Percentiles rank a stretch among this genome's conserved stretches.
phyloP scores from a whole-genome alignment of 2,329 filamentous ascomycete genomes.

The Xylaria sp. region DNA sequence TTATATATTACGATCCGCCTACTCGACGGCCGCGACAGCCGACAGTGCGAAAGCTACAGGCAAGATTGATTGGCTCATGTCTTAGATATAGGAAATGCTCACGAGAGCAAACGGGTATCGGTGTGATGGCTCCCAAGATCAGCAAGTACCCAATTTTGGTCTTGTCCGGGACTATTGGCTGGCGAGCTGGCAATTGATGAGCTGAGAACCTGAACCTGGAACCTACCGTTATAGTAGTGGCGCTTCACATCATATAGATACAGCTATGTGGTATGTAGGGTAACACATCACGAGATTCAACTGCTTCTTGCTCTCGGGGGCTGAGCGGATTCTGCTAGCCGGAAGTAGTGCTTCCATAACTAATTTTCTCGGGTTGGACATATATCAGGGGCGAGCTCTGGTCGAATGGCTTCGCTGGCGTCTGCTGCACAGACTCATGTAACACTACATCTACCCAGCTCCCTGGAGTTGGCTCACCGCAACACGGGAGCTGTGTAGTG shows the following conservation, averaged over 20 bases:
- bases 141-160: constrained; percentile 8
- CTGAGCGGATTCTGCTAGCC: constrained; percentile 1
- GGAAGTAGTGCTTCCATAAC: constrained; percentile 31
- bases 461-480: constrained; percentile 24
- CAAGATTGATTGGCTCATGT: constrained; percentile 35
- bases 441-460: not conserved
- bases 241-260: not conserved
- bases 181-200: constrained; percentile 6
- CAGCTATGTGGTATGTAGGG: not conserved
- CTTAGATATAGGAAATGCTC: constrained; percentile 27
- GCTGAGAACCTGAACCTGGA: constrained; percentile 17
- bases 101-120: constrained; percentile 28
- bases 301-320: not conserved
- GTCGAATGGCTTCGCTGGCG: not conserved
- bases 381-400: not conserved
- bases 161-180: constrained; percentile 10
- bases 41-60: constrained; percentile 26
- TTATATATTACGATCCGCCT: constrained; percentile 31
- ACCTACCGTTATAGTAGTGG: constrained; percentile 1
- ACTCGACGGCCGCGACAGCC: constrained; percentile 18
- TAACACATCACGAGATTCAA: not conserved
- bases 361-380: constrained; percentile 6
- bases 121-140: constrained; percentile 23
- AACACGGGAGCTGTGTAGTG: constrained; percentile 24
- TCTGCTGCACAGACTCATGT: not conserved